Percentiles rank a stretch among this genome's conserved stretches.
Evolutionary conservation across 306 rosid genomes (phyloP).

Genomic region (Rosa persica): DNA sequence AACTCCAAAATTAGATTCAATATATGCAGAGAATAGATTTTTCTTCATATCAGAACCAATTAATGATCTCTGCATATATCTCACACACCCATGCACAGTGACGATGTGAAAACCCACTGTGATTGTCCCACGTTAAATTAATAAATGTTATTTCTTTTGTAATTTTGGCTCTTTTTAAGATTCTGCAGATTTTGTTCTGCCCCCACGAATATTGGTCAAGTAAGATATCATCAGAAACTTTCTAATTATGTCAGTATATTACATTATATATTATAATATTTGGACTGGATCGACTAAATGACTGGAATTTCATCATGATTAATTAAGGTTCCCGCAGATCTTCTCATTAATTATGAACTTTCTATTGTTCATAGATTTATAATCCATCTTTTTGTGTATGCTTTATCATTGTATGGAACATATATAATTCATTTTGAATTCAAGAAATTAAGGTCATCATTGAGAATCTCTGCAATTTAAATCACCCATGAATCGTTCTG

Average conservation of each 20-base stretch:
- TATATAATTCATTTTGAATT: not conserved
- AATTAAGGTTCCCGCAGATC: conserved; percentile 33
- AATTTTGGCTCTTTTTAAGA: conserved; percentile 42
- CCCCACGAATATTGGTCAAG: conserved; percentile 40
- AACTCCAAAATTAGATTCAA: not conserved
- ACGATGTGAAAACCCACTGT: conserved; percentile 29
- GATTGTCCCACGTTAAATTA: conserved; percentile 15
- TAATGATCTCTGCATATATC: not conserved
- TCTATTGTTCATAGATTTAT: conserved; percentile 24
- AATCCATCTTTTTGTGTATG: conserved; percentile 23
- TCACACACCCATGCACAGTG: not conserved
- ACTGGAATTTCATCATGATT: conserved; percentile 32
- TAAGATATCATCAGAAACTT: conserved; percentile 24
- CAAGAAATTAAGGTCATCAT: not conserved
- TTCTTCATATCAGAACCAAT: not conserved
- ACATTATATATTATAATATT: conserved; percentile 3
- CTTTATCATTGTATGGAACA: not conserved
- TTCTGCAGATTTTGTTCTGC: conserved; percentile 46
- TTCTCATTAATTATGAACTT: conserved; percentile 19
- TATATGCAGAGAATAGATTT: not conserved
- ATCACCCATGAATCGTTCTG: not conserved
- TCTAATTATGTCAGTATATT: not conserved
- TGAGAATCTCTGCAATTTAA: not conserved
- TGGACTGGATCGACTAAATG: conserved; percentile 28
- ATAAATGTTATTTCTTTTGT: conserved; percentile 20